Evolutionary conservation across 2,329 filamentous ascomycete genomes (phyloP), one percentile per base, ranked within the genome.

Genomic region (Colletotrichum paranaense): DNA sequence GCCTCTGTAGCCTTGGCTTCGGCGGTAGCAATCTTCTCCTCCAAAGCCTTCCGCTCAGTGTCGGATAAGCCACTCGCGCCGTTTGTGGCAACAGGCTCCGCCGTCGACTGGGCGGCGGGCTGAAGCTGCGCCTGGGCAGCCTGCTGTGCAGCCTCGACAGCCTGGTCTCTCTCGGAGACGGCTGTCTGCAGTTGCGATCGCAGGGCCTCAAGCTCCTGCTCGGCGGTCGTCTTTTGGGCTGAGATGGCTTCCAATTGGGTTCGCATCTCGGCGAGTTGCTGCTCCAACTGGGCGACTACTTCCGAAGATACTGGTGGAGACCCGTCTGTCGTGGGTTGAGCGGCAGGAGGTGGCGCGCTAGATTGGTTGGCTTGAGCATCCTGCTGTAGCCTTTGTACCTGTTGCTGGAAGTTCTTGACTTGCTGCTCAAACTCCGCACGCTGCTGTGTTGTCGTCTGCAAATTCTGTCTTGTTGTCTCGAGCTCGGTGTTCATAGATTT

Each of bases 161-260:
- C 89, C 74, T 90, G 86, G 68, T 95, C 93, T 57, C 93, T 87
- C 77, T 95, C 91, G 6, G 88, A 84, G 68, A 91, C 88, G 1
- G 88, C 89, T 11, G 86, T 84, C 64, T 92, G 87, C 14, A 97
- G 84, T 78, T 95, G 92, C 7, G 80, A 76, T 35, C 85, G 88
- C 2, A 92, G 80, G 28, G 79, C 81, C 58, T 87, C 84, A 2
- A 93, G 85, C 74, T 93, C 91, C 70, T 90, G 84, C 75, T 94
- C 90, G n/a, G 94, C 86, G 2, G 86, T 86, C 22, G 91, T 87
- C 81, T 94, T 95, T 80, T 97, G 92, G 11, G 90, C 86, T 7
- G 85, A 91, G 66, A 92, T 88, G 1, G 86, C 86, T 56, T 92
- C 91, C 11, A 97, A 88, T 76, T 95, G 90, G 76, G 91, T 89